phyloP scores from a whole-genome alignment of 164 flowering plant species.

The Dillenia suffruticosa region DNA sequence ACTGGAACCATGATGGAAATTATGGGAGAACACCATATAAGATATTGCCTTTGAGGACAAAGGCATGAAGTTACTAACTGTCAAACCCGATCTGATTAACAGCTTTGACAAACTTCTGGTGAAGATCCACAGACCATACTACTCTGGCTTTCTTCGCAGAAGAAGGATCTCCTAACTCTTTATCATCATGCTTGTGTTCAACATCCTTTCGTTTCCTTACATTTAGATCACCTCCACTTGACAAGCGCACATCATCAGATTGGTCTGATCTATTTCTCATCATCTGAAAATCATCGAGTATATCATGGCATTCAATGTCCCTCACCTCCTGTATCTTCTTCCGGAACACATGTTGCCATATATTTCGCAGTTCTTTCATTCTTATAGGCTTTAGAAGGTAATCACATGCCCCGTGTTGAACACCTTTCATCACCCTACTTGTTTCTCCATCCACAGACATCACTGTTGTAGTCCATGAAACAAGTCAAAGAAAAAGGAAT shows the following conservation, averaged over 20 bases:
- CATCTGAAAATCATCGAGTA: slow-evolving; percentile 42
- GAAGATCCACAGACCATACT: slow-evolving; percentile 94
- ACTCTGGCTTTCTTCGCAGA: slow-evolving; percentile 79
- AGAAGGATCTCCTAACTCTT: slow-evolving; percentile 46
- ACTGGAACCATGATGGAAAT: not conserved
- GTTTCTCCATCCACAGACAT: slow-evolving; percentile 99
- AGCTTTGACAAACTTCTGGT: slow-evolving; percentile 87
- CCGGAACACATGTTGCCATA: slow-evolving; percentile 96
- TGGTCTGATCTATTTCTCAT: slow-evolving; percentile 37
- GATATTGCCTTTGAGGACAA: not conserved
- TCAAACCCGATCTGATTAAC: slow-evolving; percentile 88
- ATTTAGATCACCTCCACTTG: slow-evolving; percentile 45
- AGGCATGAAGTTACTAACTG: slow-evolving; percentile 46
- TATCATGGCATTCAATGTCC: slow-evolving; percentile 61
- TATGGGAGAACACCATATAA: slow-evolving; percentile 2
- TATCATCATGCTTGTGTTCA: slow-evolving; percentile 56
- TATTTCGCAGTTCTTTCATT: slow-evolving; percentile 93
- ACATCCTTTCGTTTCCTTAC: slow-evolving; percentile 66
- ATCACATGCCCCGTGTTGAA: slow-evolving; percentile 98
- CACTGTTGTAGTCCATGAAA: slow-evolving; percentile 46
- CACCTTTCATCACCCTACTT: slow-evolving; percentile 96
- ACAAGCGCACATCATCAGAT: slow-evolving; percentile 37
- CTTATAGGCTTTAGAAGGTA: slow-evolving; percentile 95
- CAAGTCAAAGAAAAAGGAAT: not conserved
- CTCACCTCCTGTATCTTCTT: slow-evolving; percentile 78